Evolutionary conservation across 129 eudicot species (phyloP).

Genomic region (Helichrysum umbraculigerum): DNA sequence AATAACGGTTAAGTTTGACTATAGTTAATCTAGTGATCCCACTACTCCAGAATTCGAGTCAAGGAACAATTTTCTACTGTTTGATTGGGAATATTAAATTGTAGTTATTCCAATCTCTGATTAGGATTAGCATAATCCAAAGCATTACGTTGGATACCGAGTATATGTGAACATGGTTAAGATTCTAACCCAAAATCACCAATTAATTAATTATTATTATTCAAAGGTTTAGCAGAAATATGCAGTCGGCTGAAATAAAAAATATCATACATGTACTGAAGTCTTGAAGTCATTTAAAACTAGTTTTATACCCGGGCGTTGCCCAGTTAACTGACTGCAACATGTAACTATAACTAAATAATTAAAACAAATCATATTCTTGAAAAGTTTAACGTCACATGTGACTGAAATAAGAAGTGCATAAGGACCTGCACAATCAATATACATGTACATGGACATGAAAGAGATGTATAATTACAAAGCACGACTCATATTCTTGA

Average conservation of each 20-base stretch:
- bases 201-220: constrained; percentile 9
- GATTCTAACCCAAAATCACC: constrained; percentile 27
- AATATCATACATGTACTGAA: no score
- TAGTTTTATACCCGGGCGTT: no score
- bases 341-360: no score
- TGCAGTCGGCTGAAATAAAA: constrained; percentile 34
- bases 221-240: constrained; percentile 24
- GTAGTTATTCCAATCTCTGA: constrained; percentile 17
- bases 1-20: constrained; percentile 20
- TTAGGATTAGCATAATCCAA: constrained; percentile 16
- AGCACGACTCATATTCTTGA: no score
- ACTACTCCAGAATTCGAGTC: constrained; percentile 2
- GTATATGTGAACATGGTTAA: constrained; percentile 35
- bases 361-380: no score
- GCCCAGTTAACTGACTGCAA: no score
- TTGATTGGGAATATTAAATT: not conserved
- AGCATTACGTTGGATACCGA: constrained; percentile 32
- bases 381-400: no score
- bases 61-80: not conserved
- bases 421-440: no score
- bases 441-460: no score
- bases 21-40: constrained; percentile 5
- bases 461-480: no score
- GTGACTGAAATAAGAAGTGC: no score
- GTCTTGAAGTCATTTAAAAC: no score